Evolutionary conservation across 257 asterid species (phyloP), one percentile per base, ranked within the genome.

Genomic region (Nicotiana attenuata): DNA sequence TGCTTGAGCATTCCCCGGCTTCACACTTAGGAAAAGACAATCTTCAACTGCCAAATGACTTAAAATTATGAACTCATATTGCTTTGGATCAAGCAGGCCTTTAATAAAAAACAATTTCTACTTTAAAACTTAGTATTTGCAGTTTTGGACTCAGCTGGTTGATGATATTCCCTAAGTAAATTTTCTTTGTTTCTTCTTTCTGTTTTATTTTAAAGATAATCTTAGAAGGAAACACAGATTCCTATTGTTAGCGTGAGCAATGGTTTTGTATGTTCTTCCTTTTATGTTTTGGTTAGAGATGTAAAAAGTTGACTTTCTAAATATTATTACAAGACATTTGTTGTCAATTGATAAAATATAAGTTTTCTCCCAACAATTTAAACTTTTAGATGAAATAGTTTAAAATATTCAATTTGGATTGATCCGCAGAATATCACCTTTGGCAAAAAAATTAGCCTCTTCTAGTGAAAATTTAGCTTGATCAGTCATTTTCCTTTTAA

Each of bases 81-180:
- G 16, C 16, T 47, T 47, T 20, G 79, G 24, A 73, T 24, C 79
- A 45, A 71, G 22, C 78, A 73, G 79, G 79, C 79, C 61, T 14
- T 47, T 47, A 73, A 47, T 73, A 24, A 24, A 24, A 47, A 47
- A 47, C 15, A 47, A 73, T 73, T 73, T 73, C 61, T 59, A 73
- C 24, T 47, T 41, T 0, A 52, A 52, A 52, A 52, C 57, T 52
- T 52, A 52, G 22, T 24, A 47, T 73, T 7, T 47, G 41, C 79
- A 22, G 5, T 20, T 47, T 47, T 73, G 61, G 78, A 73, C 35
- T 13, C 50, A 9, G 13, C 41, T 15, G 22, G 9, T 50, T 47
- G 79, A 73, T 73, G 79, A 73, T 73, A 73, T 24, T 73, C 50
- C 61, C 79, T 47, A 73, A 47, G 79, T 15, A 47, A 73, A 7